A percentile compares a stretch with the other conserved stretches of the same genome.
These are phyloP conservation scores for Actinidia chinensis DNA, from an alignment of 179 eudicot genomes.

Conservation along the genomic window DNA sequence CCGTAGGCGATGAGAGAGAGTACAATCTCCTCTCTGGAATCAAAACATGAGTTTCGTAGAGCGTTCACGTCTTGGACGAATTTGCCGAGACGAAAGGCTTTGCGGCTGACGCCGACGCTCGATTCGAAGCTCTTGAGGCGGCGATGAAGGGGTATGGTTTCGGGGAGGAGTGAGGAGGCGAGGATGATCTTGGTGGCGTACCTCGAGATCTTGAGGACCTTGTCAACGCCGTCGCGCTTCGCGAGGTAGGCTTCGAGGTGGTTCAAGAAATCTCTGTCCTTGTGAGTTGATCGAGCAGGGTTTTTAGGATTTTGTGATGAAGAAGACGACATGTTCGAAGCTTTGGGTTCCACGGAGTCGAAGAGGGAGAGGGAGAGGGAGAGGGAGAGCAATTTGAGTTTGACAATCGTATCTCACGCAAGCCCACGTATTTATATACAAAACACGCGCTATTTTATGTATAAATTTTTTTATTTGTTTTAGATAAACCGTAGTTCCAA, in stretches of 20 bases:
- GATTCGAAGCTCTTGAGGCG: constrained; percentile 78
- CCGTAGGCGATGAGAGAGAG: constrained; percentile 66
- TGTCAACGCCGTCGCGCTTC: constrained; percentile 94
- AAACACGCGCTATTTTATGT: no score
- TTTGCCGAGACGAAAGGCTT: constrained; percentile 92
- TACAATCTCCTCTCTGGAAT: constrained; percentile 15
- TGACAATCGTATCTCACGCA: no score
- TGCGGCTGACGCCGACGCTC: constrained; percentile 77
- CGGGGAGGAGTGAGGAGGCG: constrained; percentile 58
- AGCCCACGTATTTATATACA: no score
- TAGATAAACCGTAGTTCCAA: no score
- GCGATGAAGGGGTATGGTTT: constrained; percentile 32
- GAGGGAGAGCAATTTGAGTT: no score
- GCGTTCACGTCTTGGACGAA: constrained; percentile 85
- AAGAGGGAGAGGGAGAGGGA: neutral
- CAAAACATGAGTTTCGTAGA: constrained; percentile 30
- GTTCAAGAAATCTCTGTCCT: constrained; percentile 53
- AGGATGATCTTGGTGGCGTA: constrained; percentile 80
- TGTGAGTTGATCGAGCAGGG: constrained; percentile 2
- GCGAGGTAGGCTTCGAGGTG: constrained; percentile 84
- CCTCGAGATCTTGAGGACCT: constrained; percentile 81
- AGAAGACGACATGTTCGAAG: constrained; percentile 6
- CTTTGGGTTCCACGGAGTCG: constrained; percentile 18
- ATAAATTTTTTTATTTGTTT: no score
- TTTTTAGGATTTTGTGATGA: constrained; percentile 11